phyloP scores from a whole-genome alignment of 2,329 filamentous ascomycete genomes.

The Penicillium sp. region DNA sequence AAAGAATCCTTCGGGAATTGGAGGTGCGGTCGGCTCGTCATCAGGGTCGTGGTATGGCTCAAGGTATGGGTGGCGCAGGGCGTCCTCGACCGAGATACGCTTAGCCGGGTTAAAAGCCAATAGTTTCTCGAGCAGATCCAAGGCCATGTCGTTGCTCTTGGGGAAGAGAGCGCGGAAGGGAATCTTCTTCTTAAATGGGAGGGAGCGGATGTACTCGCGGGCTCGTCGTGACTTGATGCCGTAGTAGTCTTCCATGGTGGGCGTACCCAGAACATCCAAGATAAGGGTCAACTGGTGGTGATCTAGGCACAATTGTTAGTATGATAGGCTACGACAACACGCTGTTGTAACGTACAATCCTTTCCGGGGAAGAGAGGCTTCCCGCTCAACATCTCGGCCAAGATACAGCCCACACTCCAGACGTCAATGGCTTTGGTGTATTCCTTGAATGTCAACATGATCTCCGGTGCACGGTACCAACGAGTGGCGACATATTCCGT shows the following conservation, averaged over 20 bases:
- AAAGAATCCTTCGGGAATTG: conserved; percentile 98
- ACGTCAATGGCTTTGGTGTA: conserved; percentile 99
- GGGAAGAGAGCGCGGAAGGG: conserved; percentile 96
- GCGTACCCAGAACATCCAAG: conserved; percentile 93
- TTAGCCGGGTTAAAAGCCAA: conserved; percentile 98
- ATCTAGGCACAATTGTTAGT: conserved; percentile 54
- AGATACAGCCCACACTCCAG: conserved; percentile 97
- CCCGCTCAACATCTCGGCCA: conserved; percentile 97
- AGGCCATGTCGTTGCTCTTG: conserved; percentile 95
- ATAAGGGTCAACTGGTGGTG: conserved; percentile 98
- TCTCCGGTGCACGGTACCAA: conserved; percentile 98
- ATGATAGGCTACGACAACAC: too few species aligned
- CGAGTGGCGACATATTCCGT: conserved; percentile 99
- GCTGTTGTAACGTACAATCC: conserved; percentile 65
- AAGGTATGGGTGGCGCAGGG: conserved; percentile 94
- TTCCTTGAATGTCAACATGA: conserved; percentile 99
- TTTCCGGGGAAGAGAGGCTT: conserved; percentile 98
- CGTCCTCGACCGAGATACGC: conserved; percentile 96
- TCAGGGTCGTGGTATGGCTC: conserved; percentile 99
- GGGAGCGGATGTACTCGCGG: conserved; percentile 94
- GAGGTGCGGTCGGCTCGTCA: conserved; percentile 93
- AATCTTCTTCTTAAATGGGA: conserved; percentile 99
- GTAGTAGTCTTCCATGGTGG: conserved; percentile 99
- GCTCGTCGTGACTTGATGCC: conserved; percentile 98
- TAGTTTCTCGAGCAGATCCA: conserved; percentile 92